Conservation (phyloP, 116 monocot species). For the Iris pallida region DNA sequence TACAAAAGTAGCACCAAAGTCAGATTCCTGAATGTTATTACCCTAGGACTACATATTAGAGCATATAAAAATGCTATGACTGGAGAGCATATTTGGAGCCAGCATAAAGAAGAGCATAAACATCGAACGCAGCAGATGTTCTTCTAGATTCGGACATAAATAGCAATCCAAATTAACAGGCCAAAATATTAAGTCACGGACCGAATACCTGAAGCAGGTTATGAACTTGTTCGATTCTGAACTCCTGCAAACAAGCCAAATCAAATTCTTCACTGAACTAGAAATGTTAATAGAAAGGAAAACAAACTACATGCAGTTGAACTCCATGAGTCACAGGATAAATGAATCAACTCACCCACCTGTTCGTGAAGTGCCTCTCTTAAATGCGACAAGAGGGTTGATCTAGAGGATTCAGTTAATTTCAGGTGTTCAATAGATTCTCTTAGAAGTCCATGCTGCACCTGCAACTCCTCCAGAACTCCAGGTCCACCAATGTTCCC, state of each 20-base stretch:
- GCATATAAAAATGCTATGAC: background rate
- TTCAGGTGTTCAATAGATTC: slow-evolving; percentile 11
- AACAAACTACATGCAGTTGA: background rate
- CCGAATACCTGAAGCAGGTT: slow-evolving; percentile 9
- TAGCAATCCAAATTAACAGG: background rate
- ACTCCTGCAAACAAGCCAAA: background rate
- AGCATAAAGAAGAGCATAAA: background rate
- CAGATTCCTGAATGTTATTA: background rate
- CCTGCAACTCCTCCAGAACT: slow-evolving; percentile 6
- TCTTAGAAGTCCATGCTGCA: slow-evolving; percentile 1
- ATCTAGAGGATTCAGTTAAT: slow-evolving; percentile 6
- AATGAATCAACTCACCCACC: background rate
- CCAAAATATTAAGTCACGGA: background rate
- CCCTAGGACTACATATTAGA: background rate
- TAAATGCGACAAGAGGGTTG: slow-evolving; percentile 4
- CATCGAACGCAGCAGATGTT: background rate
- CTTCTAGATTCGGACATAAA: background rate
- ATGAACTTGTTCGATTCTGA: background rate
- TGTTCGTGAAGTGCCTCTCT: slow-evolving; percentile 13
- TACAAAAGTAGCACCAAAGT: background rate
- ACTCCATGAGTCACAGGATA: background rate
- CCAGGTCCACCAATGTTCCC: slow-evolving; percentile 5
- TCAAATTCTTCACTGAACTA: background rate
- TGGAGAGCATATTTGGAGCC: no score
- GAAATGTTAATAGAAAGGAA: background rate